Percentiles rank a stretch among this genome's conserved stretches.
Conservation (phyloP, 2,329 filamentous ascomycete genomes). For the Fusarium sp. region DNA sequence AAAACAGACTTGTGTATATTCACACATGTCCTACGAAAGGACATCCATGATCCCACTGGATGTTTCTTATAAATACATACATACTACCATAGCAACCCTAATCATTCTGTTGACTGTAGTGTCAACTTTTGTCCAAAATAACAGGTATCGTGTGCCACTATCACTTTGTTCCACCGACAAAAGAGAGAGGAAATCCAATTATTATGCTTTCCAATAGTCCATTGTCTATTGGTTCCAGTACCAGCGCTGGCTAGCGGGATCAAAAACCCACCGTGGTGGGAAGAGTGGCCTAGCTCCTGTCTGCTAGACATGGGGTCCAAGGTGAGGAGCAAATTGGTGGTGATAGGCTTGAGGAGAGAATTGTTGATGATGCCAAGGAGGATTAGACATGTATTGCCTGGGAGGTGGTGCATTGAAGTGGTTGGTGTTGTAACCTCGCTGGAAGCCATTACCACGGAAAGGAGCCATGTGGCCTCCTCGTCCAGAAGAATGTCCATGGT, state of each 20-base stretch:
- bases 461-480: slow-evolving; percentile 9
- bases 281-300: not conserved
- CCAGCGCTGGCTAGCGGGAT: not conserved
- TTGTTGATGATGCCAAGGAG: slow-evolving; percentile 2
- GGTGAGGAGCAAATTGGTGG: slow-evolving; percentile 24
- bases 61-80: slow-evolving; percentile 10
- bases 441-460: slow-evolving; percentile 19
- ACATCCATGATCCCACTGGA: not conserved
- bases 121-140: not conserved
- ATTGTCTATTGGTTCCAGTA: not conserved
- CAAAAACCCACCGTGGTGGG: not conserved
- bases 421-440: not conserved
- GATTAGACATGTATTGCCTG: slow-evolving; percentile 15
- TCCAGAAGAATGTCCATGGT: not conserved
- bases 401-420: not conserved
- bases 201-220: not conserved
- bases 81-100: not conserved
- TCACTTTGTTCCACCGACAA: not conserved
- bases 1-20: not conserved
- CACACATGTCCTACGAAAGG: not conserved
- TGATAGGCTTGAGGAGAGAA: slow-evolving; percentile 17
- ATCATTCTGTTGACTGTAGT: not conserved
- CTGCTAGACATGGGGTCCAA: slow-evolving; percentile 20
- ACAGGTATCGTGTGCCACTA: not conserved
- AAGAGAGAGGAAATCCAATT: not conserved